A percentile compares a stretch with the other conserved stretches of the same genome.
These are phyloP conservation scores for Phialophora expanda DNA, from an alignment of 2,329 filamentous ascomycete genomes.

Conservation along the genomic window DNA sequence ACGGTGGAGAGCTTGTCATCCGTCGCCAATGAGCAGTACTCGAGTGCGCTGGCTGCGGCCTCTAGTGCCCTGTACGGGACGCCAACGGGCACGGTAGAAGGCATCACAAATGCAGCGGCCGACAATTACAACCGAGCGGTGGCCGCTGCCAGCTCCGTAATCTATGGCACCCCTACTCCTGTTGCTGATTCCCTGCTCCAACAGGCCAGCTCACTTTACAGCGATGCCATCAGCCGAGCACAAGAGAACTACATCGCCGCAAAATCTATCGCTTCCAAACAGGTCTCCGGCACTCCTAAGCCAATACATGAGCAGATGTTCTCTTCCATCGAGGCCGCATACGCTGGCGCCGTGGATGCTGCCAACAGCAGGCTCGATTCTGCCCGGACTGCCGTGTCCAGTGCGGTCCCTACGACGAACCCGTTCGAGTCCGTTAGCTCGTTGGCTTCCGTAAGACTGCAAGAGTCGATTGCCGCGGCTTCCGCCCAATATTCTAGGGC, in stretches of 20 bases:
- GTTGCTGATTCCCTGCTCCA: conserved; percentile 49
- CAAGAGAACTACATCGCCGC: conserved; percentile 72
- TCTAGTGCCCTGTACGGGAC: conserved; percentile 62
- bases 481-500: conserved; percentile 73
- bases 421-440: conserved; percentile 65
- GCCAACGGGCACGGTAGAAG: conserved; percentile 50
- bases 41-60: conserved; percentile 62
- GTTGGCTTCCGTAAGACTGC: conserved; percentile 71
- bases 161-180: conserved; percentile 57
- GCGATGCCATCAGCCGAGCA: conserved; percentile 67
- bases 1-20: conserved; percentile 58
- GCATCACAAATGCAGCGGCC: conserved; percentile 57
- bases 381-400: conserved; percentile 61
- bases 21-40: conserved; percentile 62
- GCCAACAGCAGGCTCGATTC: conserved; percentile 65
- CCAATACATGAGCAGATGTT: conserved; percentile 72
- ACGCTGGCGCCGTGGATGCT: conserved; percentile 67
- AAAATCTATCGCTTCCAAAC: conserved; percentile 68
- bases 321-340: conserved; percentile 70
- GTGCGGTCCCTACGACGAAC: conserved; percentile 49
- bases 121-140: conserved; percentile 64
- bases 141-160: conserved; percentile 62
- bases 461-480: conserved; percentile 72
- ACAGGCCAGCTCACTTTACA: conserved; percentile 59
- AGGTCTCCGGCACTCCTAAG: conserved; percentile 71